A percentile compares a stretch with the other conserved stretches of the same genome.
Conservation (phyloP, 768 basidiomycete genomes). For the Collybia nuda region DNA sequence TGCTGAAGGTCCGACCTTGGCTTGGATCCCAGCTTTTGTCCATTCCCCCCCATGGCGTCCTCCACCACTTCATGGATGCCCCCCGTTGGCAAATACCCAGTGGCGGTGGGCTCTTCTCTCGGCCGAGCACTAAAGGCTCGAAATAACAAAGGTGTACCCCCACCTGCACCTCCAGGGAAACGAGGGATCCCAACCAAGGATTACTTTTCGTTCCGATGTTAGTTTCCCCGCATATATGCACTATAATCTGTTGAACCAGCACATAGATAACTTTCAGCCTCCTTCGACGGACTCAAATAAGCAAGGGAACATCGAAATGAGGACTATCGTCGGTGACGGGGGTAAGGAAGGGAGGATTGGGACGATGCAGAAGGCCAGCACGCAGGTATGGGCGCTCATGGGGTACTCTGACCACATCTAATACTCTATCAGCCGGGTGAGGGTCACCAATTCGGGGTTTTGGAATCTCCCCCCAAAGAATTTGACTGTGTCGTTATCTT, state of each 20-base stretch:
- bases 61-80: constrained; percentile 55
- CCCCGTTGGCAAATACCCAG: constrained; percentile 52
- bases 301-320: constrained; percentile 39
- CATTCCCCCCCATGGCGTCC: constrained; percentile 38
- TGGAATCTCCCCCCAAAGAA: constrained; percentile 61
- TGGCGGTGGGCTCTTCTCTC: constrained; percentile 64
- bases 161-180: constrained; percentile 29
- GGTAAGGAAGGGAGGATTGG: constrained; percentile 52
- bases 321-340: constrained; percentile 61
- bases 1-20: too few relatives aligned
- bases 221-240: constrained; percentile 21
- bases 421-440: constrained; percentile 43
- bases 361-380: constrained; percentile 63
- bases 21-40: background rate
- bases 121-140: constrained; percentile 68
- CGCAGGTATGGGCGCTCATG: constrained; percentile 46
- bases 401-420: background rate
- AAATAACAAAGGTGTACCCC: constrained; percentile 55
- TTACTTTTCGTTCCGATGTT: constrained; percentile 79
- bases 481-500: constrained; percentile 79
- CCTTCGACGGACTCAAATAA: constrained; percentile 58
- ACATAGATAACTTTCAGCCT: constrained; percentile 74
- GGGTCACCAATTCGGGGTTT: constrained; percentile 54
- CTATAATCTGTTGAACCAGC: too few relatives aligned
- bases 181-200: constrained; percentile 59